A percentile compares a stretch with the other conserved stretches of the same genome.
phyloP scores from a whole-genome alignment of 495 filamentous ascomycete genomes.

The Penicillium turbatum region DNA sequence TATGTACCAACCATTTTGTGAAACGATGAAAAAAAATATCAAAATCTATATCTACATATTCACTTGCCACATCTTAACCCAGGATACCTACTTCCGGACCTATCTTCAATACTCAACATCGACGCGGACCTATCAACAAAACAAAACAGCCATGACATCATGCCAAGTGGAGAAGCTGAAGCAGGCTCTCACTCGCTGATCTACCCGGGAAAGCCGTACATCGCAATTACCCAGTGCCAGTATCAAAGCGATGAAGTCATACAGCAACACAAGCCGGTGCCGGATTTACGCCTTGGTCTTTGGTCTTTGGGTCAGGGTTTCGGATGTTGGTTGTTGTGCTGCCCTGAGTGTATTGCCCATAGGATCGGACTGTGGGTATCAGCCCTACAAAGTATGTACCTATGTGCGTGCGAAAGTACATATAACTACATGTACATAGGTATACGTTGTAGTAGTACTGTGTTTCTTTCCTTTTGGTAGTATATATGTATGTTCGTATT shows the following conservation, averaged over 20 bases:
- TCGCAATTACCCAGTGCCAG: background rate
- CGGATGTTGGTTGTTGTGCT: background rate
- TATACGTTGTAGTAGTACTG: too few species aligned
- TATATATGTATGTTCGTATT: too few species aligned
- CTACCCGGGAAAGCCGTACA: background rate
- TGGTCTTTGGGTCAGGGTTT: background rate
- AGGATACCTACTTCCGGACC: too few species aligned
- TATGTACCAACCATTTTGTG: conserved; percentile 12
- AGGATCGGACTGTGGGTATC: too few species aligned
- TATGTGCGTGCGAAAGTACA: too few species aligned
- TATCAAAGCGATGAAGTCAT: background rate
- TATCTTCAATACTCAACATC: too few species aligned
- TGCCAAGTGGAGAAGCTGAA: background rate
- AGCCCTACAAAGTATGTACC: too few species aligned
- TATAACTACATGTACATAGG: too few species aligned
- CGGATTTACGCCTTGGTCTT: background rate
- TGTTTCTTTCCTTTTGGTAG: too few species aligned
- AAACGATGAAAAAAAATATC: conserved; percentile 18
- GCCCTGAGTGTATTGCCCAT: background rate
- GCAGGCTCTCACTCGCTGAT: background rate
- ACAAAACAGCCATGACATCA: background rate
- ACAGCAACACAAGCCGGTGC: background rate
- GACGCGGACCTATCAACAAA: background rate
- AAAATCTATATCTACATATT: conserved; percentile 3
- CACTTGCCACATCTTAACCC: too few species aligned